phyloP scores from a whole-genome alignment of 305 asterid species.

The Striga hermonthica region DNA sequence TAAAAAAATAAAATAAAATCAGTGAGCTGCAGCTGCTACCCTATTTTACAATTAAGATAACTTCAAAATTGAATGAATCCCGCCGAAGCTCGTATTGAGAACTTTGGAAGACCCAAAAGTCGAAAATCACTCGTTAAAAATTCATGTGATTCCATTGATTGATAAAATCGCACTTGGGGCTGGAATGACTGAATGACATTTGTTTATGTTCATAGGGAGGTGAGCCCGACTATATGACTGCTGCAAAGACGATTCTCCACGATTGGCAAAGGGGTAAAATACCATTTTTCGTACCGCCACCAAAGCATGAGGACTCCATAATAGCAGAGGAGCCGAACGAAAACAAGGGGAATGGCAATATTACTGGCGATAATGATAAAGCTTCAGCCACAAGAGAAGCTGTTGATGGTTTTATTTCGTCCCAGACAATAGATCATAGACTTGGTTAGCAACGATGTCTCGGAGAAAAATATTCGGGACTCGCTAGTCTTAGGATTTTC shows the following conservation, averaged over 20 bases:
- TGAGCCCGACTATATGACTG: slow-evolving; percentile 84
- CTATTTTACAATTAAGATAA: too few relatives aligned
- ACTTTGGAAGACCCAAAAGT: too few relatives aligned
- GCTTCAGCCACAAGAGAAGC: slow-evolving; percentile 60
- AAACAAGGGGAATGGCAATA: slow-evolving; percentile 28
- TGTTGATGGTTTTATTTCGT: slow-evolving; percentile 53
- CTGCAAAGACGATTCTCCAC: slow-evolving; percentile 88
- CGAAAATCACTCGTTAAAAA: too few relatives aligned
- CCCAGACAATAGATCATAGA: slow-evolving; percentile 75
- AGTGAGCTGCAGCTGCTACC: too few relatives aligned
- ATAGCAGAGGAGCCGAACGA: slow-evolving; percentile 24
- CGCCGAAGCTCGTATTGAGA: too few relatives aligned
- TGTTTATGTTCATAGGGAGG: slow-evolving; percentile 58
- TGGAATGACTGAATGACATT: too few relatives aligned
- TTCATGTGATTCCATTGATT: too few relatives aligned
- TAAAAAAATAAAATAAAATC: too few relatives aligned
- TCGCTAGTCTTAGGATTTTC: slow-evolving; percentile 16
- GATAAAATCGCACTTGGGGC: too few relatives aligned
- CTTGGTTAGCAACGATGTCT: slow-evolving; percentile 25
- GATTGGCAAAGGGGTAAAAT: slow-evolving; percentile 97
- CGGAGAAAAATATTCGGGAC: slow-evolving; percentile 22
- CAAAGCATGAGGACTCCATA: slow-evolving; percentile 48
- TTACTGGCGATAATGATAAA: slow-evolving; percentile 38
- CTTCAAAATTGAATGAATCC: too few relatives aligned
- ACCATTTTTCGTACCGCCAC: slow-evolving; percentile 84